Evolutionary conservation across 2,329 filamentous ascomycete genomes (phyloP).

Genomic region (Trichoderma cornu-damae): DNA sequence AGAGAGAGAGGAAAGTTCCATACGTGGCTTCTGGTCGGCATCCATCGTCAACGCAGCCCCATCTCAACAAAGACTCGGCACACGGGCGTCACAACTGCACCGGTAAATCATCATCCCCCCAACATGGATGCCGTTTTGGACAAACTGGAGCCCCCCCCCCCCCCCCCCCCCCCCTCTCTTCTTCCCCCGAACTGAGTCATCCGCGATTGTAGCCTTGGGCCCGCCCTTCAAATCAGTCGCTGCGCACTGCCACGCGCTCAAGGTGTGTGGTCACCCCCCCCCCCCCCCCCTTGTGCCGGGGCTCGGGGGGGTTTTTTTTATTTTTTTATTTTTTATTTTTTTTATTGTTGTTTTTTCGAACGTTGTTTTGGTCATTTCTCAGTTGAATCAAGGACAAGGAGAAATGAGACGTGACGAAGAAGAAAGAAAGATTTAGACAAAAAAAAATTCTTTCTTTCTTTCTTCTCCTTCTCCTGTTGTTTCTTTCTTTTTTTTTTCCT

Average conservation of each 20-base stretch:
- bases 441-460: no score
- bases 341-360: no score
- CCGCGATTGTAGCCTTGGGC: conserved; percentile 17
- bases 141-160: no score
- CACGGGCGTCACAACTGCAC: no score
- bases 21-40: not conserved
- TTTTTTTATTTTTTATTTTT: no score
- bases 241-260: conserved; percentile 17
- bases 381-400: not conserved
- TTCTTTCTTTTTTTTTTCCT: no score
- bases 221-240: conserved; percentile 15
- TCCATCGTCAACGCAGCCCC: not conserved
- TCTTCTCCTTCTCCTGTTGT: no score
- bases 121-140: not conserved
- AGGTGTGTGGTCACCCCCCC: conserved; percentile 4
- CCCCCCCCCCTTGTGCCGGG: no score
- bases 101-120: not conserved
- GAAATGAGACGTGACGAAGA: not conserved
- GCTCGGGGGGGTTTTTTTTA: no score
- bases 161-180: no score
- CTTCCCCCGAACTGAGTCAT: conserved; percentile 13
- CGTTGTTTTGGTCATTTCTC: conserved; percentile 11
- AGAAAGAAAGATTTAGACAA: no score
- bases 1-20: not conserved
- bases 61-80: conserved; percentile 1